Evolutionary conservation across 306 rosid species (phyloP).

Genomic region (Myrica gale): DNA sequence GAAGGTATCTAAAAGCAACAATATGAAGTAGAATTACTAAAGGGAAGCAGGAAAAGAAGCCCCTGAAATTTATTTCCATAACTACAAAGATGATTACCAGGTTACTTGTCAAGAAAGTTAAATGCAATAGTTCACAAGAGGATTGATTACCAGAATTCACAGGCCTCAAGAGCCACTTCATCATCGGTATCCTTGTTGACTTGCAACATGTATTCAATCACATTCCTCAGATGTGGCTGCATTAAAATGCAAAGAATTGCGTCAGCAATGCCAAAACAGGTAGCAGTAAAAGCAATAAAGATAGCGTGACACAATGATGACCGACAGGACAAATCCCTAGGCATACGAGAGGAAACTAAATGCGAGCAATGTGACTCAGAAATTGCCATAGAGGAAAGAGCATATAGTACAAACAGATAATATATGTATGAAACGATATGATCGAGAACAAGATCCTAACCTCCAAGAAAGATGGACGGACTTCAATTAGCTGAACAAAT

Average conservation of each 20-base stretch:
- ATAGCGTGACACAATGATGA: slow-evolving; percentile 5
- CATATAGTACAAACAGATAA: background rate
- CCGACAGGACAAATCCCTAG: slow-evolving; percentile 10
- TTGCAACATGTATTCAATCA: slow-evolving; percentile 93
- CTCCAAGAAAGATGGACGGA: slow-evolving; percentile 89
- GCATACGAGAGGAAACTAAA: slow-evolving; percentile 3
- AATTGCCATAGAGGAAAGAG: background rate
- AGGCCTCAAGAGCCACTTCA: slow-evolving; percentile 96
- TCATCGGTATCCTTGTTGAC: slow-evolving; percentile 93
- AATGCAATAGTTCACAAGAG: slow-evolving; percentile 12
- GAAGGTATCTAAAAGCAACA: background rate
- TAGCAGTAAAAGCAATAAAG: slow-evolving; percentile 16
- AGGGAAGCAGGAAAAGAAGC: background rate
- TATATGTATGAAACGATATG: slow-evolving; percentile 1
- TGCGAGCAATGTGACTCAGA: slow-evolving; percentile 6
- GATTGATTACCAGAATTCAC: slow-evolving; percentile 92
- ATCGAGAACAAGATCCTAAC: slow-evolving; percentile 41
- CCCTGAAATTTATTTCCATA: slow-evolving; percentile 3
- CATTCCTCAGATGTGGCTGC: slow-evolving; percentile 88
- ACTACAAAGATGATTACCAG: slow-evolving; percentile 17
- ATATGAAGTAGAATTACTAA: background rate
- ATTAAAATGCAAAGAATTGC: slow-evolving; percentile 32
- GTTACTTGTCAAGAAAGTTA: slow-evolving; percentile 15
- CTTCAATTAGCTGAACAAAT: slow-evolving; percentile 97
- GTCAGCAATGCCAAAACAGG: slow-evolving; percentile 26